Conservation (phyloP, 441 rosid species). For the Francoa sonchifolia region DNA sequence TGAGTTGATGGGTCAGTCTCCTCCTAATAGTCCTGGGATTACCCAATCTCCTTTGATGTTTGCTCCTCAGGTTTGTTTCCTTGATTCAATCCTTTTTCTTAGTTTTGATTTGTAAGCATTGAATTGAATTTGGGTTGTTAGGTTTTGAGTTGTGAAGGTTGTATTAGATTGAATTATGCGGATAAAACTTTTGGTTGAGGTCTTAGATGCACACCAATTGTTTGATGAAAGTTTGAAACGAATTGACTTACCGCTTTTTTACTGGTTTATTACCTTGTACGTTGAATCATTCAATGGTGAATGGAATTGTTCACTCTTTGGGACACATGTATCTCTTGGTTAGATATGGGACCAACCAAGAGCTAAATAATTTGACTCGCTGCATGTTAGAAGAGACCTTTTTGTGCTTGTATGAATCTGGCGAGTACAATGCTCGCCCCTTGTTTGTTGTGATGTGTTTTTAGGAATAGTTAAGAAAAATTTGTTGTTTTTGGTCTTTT, state of each 20-base stretch:
- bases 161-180: not conserved
- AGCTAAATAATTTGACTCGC: no score
- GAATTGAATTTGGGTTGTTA: not conserved
- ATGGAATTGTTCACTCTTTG: no score
- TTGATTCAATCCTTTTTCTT: not conserved
- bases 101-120: not conserved
- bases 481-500: constrained; percentile 11
- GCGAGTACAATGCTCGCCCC: not conserved
- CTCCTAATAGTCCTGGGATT: constrained; percentile 80
- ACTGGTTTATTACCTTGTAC: no score
- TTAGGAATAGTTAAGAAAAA: not conserved
- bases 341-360: no score
- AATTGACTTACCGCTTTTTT: no score
- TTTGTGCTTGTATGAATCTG: not conserved
- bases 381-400: no score
- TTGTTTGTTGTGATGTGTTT: not conserved
- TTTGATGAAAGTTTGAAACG: no score
- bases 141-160: not conserved
- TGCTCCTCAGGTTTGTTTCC: constrained; percentile 65
- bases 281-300: no score
- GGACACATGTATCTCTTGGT: no score
- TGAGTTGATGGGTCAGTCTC: constrained; percentile 76
- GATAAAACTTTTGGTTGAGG: no score
- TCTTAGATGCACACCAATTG: no score
- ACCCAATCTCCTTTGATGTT: constrained; percentile 84